Conservation (phyloP, 1,284 basidiomycete species). For the Lignosus rhinocerotis region DNA sequence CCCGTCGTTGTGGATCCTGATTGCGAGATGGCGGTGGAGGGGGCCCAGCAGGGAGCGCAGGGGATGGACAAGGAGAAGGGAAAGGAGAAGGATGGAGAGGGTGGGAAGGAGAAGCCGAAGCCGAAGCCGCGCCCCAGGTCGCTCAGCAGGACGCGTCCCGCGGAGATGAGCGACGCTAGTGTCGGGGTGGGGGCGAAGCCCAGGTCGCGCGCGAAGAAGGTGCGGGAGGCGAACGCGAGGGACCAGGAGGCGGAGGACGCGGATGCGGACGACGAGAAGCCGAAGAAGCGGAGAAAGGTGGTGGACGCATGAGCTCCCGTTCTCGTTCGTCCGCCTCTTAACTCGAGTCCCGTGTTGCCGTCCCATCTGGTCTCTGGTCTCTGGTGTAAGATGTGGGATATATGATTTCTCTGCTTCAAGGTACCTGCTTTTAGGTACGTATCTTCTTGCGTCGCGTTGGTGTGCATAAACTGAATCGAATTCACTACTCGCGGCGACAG, state of each 20-base stretch:
- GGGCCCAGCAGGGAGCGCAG: background rate
- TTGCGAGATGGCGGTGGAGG: constrained; percentile 24
- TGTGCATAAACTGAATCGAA: background rate
- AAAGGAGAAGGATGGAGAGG: no score
- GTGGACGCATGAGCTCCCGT: constrained; percentile 4
- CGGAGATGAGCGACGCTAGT: constrained; percentile 17
- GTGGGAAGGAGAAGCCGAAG: constrained; percentile 21
- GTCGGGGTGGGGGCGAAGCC: constrained; percentile 17
- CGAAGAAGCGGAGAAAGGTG: constrained; percentile 28
- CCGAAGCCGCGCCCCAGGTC: constrained; percentile 24
- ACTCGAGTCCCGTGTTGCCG: background rate
- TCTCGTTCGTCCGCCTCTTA: background rate
- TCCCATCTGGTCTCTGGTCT: background rate
- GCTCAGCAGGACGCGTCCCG: constrained; percentile 23
- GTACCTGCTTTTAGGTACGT: background rate
- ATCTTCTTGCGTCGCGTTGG: background rate
- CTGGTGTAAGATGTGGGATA: background rate
- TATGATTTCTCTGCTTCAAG: background rate
- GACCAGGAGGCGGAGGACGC: constrained; percentile 8
- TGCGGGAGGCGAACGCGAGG: constrained; percentile 15
- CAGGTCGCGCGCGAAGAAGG: constrained; percentile 21
- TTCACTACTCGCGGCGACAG: background rate
- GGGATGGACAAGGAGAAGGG: background rate
- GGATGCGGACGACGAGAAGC: constrained; percentile 26
- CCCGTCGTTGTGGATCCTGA: constrained; percentile 24